A percentile compares a stretch with the other conserved stretches of the same genome.
Conservation (phyloP, 129 eudicot species). For the Mikania micrantha region DNA sequence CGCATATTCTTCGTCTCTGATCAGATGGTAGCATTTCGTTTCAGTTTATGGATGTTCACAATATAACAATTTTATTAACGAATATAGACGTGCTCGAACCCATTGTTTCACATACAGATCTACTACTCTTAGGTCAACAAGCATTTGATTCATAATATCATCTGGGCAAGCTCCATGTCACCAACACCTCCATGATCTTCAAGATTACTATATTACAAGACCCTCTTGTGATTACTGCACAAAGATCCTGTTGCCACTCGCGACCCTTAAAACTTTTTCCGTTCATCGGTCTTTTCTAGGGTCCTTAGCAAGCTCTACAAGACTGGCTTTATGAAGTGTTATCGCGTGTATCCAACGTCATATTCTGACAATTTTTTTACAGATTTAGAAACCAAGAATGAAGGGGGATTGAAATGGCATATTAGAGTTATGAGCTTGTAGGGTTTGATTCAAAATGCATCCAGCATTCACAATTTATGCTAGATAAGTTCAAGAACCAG, state of each 20-base stretch:
- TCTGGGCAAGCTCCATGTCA: constrained; percentile 29
- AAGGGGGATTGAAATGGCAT: background rate
- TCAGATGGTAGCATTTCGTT: constrained; percentile 38
- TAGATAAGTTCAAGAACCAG: background rate
- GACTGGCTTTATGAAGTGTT: too few relatives aligned
- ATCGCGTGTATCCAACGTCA: background rate
- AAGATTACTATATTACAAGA: background rate
- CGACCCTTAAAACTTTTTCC: background rate
- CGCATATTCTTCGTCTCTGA: constrained; percentile 15
- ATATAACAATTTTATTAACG: constrained; percentile 49
- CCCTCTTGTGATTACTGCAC: background rate
- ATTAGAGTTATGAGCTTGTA: background rate
- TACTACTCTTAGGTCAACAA: constrained; percentile 51
- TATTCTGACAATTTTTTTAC: background rate
- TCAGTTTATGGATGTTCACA: constrained; percentile 51
- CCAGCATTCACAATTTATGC: background rate
- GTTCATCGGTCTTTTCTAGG: constrained; percentile 15
- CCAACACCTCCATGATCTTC: constrained; percentile 12
- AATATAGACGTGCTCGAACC: constrained; percentile 62
- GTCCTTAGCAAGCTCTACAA: background rate
- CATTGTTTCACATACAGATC: constrained; percentile 65
- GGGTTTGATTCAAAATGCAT: background rate
- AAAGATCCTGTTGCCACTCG: constrained; percentile 12
- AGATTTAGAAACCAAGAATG: constrained; percentile 8
- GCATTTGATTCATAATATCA: constrained; percentile 64